Evolutionary conservation across 495 filamentous ascomycete genomes (phyloP).

Genomic region (Mycothermus thermophilus): DNA sequence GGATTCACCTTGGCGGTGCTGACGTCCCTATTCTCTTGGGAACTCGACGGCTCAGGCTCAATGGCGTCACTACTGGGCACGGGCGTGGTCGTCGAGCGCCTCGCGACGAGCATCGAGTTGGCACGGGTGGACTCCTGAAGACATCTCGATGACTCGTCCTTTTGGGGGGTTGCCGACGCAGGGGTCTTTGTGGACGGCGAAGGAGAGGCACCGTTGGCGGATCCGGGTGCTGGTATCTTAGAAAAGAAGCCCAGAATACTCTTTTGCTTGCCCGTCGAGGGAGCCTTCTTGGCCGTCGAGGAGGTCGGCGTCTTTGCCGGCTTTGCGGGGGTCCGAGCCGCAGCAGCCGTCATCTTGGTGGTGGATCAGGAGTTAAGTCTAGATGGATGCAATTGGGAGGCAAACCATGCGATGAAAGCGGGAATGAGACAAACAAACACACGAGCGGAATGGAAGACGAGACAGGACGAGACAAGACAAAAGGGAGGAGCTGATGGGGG

Average conservation of each 20-base stretch:
- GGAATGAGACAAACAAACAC: neutral
- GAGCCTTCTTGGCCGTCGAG: conserved; percentile 26
- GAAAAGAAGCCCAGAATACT: conserved; percentile 81
- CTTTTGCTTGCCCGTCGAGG: conserved; percentile 49
- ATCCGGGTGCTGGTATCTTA: conserved; percentile 40
- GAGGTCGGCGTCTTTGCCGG: no score
- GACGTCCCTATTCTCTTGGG: conserved; percentile 36
- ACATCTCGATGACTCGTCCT: conserved; percentile 14
- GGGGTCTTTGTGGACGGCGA: conserved; percentile 12
- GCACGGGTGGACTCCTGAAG: conserved; percentile 32
- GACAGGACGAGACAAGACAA: no score
- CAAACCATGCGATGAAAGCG: neutral
- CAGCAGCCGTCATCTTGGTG: conserved; percentile 11
- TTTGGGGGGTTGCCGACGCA: conserved; percentile 12
- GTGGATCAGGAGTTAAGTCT: no score
- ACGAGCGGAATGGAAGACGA: no score
- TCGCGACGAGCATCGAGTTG: conserved; percentile 23
- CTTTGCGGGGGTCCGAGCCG: conserved; percentile 29
- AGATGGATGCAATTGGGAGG: neutral
- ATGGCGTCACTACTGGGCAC: conserved; percentile 64
- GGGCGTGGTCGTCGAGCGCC: conserved; percentile 45
- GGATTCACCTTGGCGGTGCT: conserved; percentile 32
- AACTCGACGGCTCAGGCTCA: conserved; percentile 41
- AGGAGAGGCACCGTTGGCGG: conserved; percentile 17
- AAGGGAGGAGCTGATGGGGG: no score